Evolutionary conservation across 345 rosid genomes (phyloP).

Genomic region (Geranium rotundifolium): DNA sequence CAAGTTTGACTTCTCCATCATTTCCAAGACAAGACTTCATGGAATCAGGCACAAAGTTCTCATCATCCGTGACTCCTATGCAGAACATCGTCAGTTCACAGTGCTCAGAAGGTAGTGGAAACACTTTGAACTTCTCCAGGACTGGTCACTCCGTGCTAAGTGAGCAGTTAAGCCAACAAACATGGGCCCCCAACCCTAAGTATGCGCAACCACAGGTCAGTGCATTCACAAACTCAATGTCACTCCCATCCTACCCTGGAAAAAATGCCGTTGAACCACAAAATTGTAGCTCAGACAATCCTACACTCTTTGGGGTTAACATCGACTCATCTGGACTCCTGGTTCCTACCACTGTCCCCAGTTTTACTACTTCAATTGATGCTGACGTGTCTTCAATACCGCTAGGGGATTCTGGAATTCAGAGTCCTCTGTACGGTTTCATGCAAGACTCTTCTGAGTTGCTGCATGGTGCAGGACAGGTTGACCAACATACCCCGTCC

Average conservation of each 20-base stretch:
- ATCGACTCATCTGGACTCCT: constrained; percentile 53
- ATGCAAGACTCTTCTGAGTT: constrained; percentile 57
- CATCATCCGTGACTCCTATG: constrained; percentile 24
- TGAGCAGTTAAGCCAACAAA: constrained; percentile 40
- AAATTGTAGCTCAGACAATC: constrained; percentile 16
- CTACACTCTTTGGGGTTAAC: constrained; percentile 41
- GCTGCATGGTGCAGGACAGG: constrained; percentile 38
- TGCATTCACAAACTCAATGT: constrained; percentile 36
- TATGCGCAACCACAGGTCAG: constrained; percentile 28
- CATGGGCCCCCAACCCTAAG: constrained; percentile 32
- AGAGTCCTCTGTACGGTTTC: constrained; percentile 41
- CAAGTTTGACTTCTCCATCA: constrained; percentile 36
- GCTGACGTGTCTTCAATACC: constrained; percentile 48
- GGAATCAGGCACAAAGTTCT: constrained; percentile 29
- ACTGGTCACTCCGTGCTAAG: constrained; percentile 37
- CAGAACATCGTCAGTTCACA: constrained; percentile 33
- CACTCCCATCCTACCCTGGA: constrained; percentile 35
- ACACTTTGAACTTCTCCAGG: constrained; percentile 43
- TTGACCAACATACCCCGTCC: constrained; percentile 21
- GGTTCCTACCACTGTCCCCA: constrained; percentile 42
- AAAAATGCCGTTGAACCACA: constrained; percentile 32
- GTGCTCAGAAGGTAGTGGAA: constrained; percentile 30
- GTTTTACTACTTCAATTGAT: constrained; percentile 28
- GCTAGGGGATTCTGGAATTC: constrained; percentile 40
- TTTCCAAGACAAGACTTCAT: constrained; percentile 36